Percentiles rank a stretch among this genome's conserved stretches.
Evolutionary conservation across 2,329 filamentous ascomycete genomes (phyloP).

Genomic region (Diaporthe helianthi): DNA sequence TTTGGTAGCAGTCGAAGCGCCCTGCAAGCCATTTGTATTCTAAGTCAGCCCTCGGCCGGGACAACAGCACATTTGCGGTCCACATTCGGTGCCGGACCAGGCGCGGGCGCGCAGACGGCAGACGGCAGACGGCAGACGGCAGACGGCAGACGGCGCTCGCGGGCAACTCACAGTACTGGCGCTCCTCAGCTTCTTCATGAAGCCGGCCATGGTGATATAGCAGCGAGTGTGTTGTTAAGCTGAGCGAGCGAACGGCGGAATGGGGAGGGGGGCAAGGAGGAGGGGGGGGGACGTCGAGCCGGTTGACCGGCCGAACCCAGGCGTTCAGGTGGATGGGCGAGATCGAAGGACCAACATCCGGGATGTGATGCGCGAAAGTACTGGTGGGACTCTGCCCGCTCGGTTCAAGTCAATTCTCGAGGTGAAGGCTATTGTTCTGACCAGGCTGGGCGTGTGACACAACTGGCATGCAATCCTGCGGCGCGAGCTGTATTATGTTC

Average conservation of each 20-base stretch:
- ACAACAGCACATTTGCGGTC: conserved; percentile 28
- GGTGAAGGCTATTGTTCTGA: not conserved
- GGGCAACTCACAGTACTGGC: conserved; percentile 58
- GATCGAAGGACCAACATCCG: conserved; percentile 33
- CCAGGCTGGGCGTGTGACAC: conserved; percentile 7
- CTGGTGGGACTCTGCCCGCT: conserved; percentile 25
- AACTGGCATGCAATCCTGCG: conserved; percentile 21
- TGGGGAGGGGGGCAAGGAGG: not conserved
- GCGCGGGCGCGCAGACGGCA: conserved; percentile 7
- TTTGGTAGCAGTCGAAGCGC: conserved; percentile 51
- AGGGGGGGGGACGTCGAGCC: conserved; percentile 29
- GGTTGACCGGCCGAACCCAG: conserved; percentile 31
- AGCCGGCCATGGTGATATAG: conserved; percentile 56
- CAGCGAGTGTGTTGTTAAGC: not conserved
- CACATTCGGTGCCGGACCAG: conserved; percentile 10
- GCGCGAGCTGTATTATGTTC: not conserved
- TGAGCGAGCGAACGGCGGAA: conserved; percentile 1
- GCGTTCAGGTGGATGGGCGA: conserved; percentile 29
- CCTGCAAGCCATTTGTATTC: conserved; percentile 43
- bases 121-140: too few relatives aligned
- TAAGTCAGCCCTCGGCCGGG: not conserved
- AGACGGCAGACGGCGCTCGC: conserved; percentile 16
- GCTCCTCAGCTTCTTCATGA: conserved; percentile 66
- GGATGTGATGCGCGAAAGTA: conserved; percentile 23
- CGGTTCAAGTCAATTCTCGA: not conserved